Evolutionary conservation across 2,329 filamentous ascomycete species (phyloP).

Genomic region (Hortaea werneckii): DNA sequence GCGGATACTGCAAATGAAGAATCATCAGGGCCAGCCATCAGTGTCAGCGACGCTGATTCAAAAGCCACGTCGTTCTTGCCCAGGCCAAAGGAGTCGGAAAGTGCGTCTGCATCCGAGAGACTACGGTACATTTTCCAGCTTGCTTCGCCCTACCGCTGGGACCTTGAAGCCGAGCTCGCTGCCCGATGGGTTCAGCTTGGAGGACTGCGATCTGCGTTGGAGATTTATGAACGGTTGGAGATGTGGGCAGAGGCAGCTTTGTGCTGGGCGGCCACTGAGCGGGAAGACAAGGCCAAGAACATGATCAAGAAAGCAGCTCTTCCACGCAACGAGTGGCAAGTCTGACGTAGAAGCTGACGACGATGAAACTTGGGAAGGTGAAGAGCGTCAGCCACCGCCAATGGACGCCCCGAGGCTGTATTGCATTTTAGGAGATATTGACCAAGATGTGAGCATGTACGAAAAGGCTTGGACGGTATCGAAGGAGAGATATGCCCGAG

Average conservation of each 20-base stretch:
- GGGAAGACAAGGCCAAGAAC: conserved; percentile 70
- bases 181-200: conserved; percentile 86
- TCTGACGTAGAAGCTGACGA: conserved; percentile 26
- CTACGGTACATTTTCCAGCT: conserved; percentile 77
- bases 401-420: conserved; percentile 78
- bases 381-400: conserved; percentile 59
- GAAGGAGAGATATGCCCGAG: conserved; percentile 67
- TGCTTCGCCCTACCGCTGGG: conserved; percentile 79
- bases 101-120: conserved; percentile 65
- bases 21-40: neutral
- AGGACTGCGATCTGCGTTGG: conserved; percentile 77
- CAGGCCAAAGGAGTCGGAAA: conserved; percentile 61
- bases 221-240: conserved; percentile 87
- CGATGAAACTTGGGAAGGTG: conserved; percentile 50
- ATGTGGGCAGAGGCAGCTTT: conserved; percentile 94
- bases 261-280: conserved; percentile 68
- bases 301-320: conserved; percentile 73
- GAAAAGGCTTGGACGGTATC: conserved; percentile 83
- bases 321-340: conserved; percentile 48
- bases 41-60: conserved; percentile 15
- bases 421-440: conserved; percentile 88
- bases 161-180: conserved; percentile 85
- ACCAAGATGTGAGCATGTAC: conserved; percentile 64
- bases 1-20: conserved; percentile 57
- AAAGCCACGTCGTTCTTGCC: conserved; percentile 66